A percentile compares a stretch with the other conserved stretches of the same genome.
phyloP scores from a whole-genome alignment of 176 grass and related monocot species.

The Musa beccarii region DNA sequence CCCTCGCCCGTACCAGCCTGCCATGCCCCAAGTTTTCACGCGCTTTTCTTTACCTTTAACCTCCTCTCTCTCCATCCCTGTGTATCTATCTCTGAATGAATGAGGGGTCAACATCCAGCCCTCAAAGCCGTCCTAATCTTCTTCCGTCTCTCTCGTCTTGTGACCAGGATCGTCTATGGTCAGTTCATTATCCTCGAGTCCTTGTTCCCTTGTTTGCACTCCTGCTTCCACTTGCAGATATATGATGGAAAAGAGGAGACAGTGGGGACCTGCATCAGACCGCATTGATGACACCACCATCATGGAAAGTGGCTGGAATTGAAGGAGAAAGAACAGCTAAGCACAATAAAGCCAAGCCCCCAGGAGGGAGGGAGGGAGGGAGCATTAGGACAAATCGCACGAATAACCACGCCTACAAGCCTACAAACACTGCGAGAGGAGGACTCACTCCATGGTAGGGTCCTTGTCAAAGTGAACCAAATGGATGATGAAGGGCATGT shows the following conservation, averaged over 20 bases:
- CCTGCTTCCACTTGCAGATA: background rate
- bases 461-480: conserved; percentile 13
- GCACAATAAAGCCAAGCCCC: background rate
- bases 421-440: background rate
- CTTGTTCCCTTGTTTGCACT: background rate
- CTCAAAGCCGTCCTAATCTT: conserved; percentile 8
- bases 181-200: conserved; percentile 5
- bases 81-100: conserved; percentile 4
- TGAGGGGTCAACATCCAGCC: conserved; percentile 16
- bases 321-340: conserved; percentile 4
- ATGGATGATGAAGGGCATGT: conserved; percentile 18
- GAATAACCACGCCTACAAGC: background rate
- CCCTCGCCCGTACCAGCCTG: background rate
- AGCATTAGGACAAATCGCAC: background rate
- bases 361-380: background rate
- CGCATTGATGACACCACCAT: background rate
- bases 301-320: conserved; percentile 3
- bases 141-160: conserved; percentile 1
- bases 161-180: background rate
- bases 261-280: conserved; percentile 1
- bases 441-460: conserved; percentile 12
- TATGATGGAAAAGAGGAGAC: conserved; percentile 20
- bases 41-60: background rate
- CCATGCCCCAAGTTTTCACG: background rate
- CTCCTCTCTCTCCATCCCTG: background rate